Percentiles rank a stretch among this genome's conserved stretches.
These are phyloP conservation scores for Neonectria ditissima DNA, from an alignment of 2,329 filamentous ascomycete species.

Conservation along the genomic window DNA sequence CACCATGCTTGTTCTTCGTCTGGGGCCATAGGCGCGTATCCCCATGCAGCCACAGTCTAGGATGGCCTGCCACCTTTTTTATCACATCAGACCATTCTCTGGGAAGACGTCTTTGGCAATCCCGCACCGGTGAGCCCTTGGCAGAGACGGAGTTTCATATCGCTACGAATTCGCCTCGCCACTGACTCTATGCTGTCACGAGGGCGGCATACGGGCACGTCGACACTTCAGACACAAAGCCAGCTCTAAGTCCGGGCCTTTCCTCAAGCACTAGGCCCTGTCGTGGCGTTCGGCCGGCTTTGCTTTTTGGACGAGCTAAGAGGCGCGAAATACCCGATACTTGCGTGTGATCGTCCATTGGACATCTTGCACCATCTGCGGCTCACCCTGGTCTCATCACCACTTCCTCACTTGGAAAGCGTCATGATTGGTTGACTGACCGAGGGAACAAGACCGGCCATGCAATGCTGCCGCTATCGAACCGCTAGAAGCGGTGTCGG, in stretches of 20 bases:
- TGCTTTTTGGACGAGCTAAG: constrained; percentile 41
- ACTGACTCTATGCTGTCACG: not conserved
- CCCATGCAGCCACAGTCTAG: constrained; percentile 42
- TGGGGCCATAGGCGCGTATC: constrained; percentile 35
- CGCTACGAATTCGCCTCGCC: constrained; percentile 10
- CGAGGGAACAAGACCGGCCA: constrained; percentile 39
- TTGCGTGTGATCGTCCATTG: constrained; percentile 43
- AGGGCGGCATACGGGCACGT: not conserved
- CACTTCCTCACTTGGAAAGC: constrained; percentile 42
- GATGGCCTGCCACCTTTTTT: constrained; percentile 36
- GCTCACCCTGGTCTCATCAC: constrained; percentile 47
- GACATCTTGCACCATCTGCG: constrained; percentile 46
- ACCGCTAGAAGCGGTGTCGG: constrained; percentile 46
- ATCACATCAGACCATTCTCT: constrained; percentile 43
- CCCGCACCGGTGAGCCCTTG: constrained; percentile 24
- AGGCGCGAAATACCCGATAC: constrained; percentile 44
- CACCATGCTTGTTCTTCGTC: constrained; percentile 32
- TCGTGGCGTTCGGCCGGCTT: constrained; percentile 29
- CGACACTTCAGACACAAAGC: constrained; percentile 8
- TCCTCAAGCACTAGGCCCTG: constrained; percentile 21
- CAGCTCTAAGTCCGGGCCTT: constrained; percentile 11
- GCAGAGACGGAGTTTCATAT: constrained; percentile 16
- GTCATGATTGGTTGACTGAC: constrained; percentile 41
- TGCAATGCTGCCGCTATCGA: constrained; percentile 46
- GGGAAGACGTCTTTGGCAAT: constrained; percentile 26